Conservation (phyloP, 441 rosid species). For the Kokia cookei region DNA sequence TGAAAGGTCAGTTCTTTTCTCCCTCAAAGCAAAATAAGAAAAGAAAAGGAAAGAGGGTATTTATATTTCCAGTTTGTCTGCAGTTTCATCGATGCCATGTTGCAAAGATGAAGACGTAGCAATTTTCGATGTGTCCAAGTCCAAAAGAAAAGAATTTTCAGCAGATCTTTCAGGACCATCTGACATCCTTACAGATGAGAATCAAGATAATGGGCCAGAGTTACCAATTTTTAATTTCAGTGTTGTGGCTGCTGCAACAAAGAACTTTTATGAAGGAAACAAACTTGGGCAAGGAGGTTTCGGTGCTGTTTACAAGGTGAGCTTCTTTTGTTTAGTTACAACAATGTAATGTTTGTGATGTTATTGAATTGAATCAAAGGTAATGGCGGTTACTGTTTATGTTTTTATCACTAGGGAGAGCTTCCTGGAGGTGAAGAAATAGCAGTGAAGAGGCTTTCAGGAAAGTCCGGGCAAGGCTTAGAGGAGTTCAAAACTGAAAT, state of each 20-base stretch:
- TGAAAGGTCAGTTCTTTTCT: slow-evolving; percentile 34
- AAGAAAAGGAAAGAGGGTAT: neutral
- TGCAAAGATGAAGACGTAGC: slow-evolving; percentile 28
- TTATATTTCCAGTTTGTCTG: slow-evolving; percentile 21
- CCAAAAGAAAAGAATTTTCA: slow-evolving; percentile 36
- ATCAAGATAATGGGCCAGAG: slow-evolving; percentile 47
- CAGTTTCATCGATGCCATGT: slow-evolving; percentile 25
- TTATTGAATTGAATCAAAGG: neutral
- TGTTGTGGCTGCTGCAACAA: slow-evolving; percentile 46
- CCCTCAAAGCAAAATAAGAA: neutral
- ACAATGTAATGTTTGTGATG: neutral
- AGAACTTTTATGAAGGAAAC: slow-evolving; percentile 61
- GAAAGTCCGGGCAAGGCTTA: slow-evolving; percentile 68
- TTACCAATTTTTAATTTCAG: slow-evolving; percentile 50
- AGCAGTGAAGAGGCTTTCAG: slow-evolving; percentile 84
- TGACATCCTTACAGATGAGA: slow-evolving; percentile 47
- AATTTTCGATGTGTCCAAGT: slow-evolving; percentile 25
- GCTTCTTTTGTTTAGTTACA: neutral
- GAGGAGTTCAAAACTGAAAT: slow-evolving; percentile 79
- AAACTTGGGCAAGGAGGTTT: slow-evolving; percentile 86
- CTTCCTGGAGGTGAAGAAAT: slow-evolving; percentile 75
- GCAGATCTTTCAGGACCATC: slow-evolving; percentile 47
- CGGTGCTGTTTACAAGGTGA: slow-evolving; percentile 84
- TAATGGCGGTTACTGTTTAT: neutral
- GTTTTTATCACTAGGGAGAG: slow-evolving; percentile 44